Evolutionary conservation across 2,329 filamentous ascomycete species (phyloP), one percentile per base, ranked within the genome.

Genomic region (Fusarium multiceps): DNA sequence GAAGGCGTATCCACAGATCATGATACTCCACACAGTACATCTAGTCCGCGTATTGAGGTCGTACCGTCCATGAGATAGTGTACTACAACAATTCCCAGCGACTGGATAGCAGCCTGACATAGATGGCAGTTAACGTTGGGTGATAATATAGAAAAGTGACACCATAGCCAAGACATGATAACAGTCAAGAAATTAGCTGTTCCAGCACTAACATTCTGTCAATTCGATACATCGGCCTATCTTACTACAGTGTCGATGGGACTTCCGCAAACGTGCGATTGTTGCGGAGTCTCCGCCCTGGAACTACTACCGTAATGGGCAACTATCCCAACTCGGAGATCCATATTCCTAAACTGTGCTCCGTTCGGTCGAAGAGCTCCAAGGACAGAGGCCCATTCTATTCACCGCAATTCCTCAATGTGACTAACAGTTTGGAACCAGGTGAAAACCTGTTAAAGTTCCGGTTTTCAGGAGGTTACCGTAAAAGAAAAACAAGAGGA

Each of bases 21-120:
- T n/a, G n/a, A n/a, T n/a, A n/a, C 49, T 14, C 49, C 49, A 20
- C 49, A 53, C 49, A 53, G 49, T 53, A 23, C n/a, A 21, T n/a
- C n/a, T n/a, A n/a, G n/a, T n/a, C n/a, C n/a, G n/a, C n/a, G n/a
- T n/a, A n/a, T n/a, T n/a, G n/a, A n/a, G n/a, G n/a, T n/a, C n/a
- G n/a, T 11, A 37, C 34, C 34, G 34, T n/a, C 34, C 10, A 37
- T 10, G 0, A 37, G 18, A 37, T 37, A 37, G 18, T 37, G 34
- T 10, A 37, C 34, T 37, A n/a, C n/a, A n/a, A n/a, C n/a, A n/a
- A n/a, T n/a, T n/a, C n/a, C n/a, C n/a, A n/a, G n/a, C n/a, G n/a
- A n/a, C n/a, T n/a, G n/a, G n/a, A n/a, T n/a, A n/a, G n/a, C n/a
- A n/a, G n/a, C n/a, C n/a, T n/a, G n/a, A n/a, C n/a, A n/a, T n/a